Conservation (phyloP, 2,329 filamentous ascomycete species). For the Penicillium paneum region DNA sequence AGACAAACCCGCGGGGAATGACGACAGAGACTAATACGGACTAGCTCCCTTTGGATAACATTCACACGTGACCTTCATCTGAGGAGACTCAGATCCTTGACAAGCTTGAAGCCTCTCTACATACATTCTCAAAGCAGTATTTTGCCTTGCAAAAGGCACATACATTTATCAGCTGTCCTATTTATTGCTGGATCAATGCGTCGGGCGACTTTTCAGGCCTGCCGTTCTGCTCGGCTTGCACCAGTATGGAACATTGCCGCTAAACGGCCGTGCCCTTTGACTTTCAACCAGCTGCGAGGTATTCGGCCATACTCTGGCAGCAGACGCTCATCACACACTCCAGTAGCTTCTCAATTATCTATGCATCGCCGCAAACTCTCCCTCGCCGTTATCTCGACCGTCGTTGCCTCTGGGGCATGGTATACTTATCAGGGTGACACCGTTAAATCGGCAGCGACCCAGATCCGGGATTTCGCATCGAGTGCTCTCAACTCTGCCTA, state of each 20-base stretch:
- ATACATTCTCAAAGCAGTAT: conserved; percentile 3
- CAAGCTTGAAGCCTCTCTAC: conserved; percentile 12
- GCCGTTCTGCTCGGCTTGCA: conserved; percentile 47
- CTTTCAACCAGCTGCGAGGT: conserved; percentile 40
- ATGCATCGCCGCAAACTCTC: conserved; percentile 52
- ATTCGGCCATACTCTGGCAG: conserved; percentile 35
- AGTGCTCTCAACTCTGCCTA: conserved; percentile 26
- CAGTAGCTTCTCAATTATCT: conserved; percentile 41
- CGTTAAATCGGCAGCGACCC: conserved; percentile 25
- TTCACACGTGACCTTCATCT: conserved; percentile 24
- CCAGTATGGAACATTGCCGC: conserved; percentile 44
- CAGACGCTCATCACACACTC: conserved; percentile 34
- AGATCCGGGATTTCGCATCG: conserved; percentile 25
- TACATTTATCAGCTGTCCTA: neutral
- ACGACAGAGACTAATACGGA: conserved; percentile 29
- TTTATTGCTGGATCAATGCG: conserved; percentile 42
- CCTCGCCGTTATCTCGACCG: conserved; percentile 46
- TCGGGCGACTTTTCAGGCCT: conserved; percentile 46
- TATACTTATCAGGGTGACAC: conserved; percentile 46
- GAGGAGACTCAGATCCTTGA: conserved; percentile 5
- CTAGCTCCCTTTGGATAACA: conserved; percentile 19
- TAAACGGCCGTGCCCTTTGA: conserved; percentile 36
- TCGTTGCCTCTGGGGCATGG: conserved; percentile 50
- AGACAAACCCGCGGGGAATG: conserved; percentile 31
- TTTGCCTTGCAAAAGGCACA: conserved; percentile 7